Base-by-base conservation (phyloP, 768 basidiomycete species). In the Goffeauzyma gilvescens region DNA sequence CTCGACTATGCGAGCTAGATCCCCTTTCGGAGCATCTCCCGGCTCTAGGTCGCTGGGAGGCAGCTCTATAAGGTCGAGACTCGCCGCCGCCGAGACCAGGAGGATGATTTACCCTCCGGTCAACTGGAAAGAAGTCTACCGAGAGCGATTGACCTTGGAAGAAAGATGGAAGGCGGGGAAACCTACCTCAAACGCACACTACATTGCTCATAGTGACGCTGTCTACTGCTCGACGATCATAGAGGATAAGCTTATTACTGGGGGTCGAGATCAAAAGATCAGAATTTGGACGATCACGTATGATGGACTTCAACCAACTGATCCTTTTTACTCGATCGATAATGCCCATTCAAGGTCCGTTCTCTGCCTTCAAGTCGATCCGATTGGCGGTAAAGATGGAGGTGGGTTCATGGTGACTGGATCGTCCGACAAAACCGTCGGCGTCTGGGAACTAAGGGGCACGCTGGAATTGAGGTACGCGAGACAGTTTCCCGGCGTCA, bases 301-400 rank as follows among this genome's bases (percentile, higher is more conserved):
- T 12, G 41, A 32, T 17, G 10, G 18, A n/a, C 10, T 13, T 21
- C 30, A 21, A 12, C 25, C 30, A 14, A 26, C 36, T 8, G 12
- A 27, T 8, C 17, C 38, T 12, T 17, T 38, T 1, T 31, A 42
- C 18, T 21, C 25, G 15, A 39, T 49, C 18, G n/a, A 17, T 7
- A 31, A 44, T 8, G 47, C 41, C 2, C 47, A 49, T 32, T 26
- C 28, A 12, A 30, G 31, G 38, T 43, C 41, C 28, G 47, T 49
- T 8, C 33, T 49, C 8, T 49, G 47, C 23, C 32, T 49, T 37
- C 24, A 33, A 21, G 41, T 44, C 27, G 47, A 49, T 33, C 32
- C 32, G 8, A 35, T 17, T 15, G 28, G 28, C 20, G 15, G 27
- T 20, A 33, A 36, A 6, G 24, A 34, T 12, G 31, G 36, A 12